These are phyloP conservation scores for Quercus engelmannii DNA, from an alignment of 306 rosid species.

Conservation along the genomic window DNA sequence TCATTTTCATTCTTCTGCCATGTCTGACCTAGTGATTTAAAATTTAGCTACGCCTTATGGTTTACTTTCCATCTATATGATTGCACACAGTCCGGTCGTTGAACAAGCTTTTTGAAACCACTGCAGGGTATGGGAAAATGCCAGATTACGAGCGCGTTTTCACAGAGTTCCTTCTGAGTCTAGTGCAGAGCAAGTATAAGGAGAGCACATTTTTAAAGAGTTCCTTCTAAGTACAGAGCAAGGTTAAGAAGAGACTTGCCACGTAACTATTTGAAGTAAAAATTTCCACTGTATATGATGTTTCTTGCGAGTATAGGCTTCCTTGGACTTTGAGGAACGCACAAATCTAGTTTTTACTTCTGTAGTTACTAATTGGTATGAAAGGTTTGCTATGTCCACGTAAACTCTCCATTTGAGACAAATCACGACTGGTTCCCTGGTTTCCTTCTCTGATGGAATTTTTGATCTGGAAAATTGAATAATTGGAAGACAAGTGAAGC, in stretches of 20 bases:
- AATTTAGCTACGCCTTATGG: neutral
- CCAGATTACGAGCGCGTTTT: constrained; percentile 48
- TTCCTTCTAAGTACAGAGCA: constrained; percentile 49
- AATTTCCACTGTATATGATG: constrained; percentile 10
- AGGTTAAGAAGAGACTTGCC: constrained; percentile 34
- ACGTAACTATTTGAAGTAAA: constrained; percentile 1
- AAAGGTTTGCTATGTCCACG: constrained; percentile 12
- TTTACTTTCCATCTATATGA: neutral
- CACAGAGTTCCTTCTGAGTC: constrained; percentile 49
- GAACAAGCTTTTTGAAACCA: neutral
- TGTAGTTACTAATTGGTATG: constrained; percentile 13
- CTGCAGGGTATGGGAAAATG: constrained; percentile 50
- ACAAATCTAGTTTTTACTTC: neutral
- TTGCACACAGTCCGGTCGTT: neutral
- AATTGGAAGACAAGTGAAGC: neutral
- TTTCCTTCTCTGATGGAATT: neutral
- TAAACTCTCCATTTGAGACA: too few relatives aligned
- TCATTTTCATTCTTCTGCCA: neutral
- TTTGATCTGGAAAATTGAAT: neutral
- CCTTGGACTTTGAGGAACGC: constrained; percentile 16
- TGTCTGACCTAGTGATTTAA: too few relatives aligned
- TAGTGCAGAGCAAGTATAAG: constrained; percentile 39
- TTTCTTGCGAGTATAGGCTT: constrained; percentile 5
- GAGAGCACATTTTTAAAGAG: constrained; percentile 43
- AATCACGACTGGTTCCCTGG: neutral